A percentile compares a stretch with the other conserved stretches of the same genome.
Conservation (phyloP, 2,329 filamentous ascomycete species). For the Neophaeococcomyces aloes region DNA sequence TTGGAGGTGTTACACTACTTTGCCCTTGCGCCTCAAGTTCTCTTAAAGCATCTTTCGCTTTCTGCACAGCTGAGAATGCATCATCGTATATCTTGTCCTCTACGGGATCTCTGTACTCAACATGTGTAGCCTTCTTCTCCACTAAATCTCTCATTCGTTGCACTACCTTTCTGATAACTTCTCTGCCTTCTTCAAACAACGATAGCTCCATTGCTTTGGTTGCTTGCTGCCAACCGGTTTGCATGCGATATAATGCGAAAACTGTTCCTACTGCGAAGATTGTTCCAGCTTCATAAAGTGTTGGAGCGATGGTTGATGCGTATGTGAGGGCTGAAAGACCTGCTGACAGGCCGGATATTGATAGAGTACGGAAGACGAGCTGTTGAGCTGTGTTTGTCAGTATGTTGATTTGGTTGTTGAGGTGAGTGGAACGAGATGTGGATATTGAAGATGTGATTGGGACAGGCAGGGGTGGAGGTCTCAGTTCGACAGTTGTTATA, state of each 20-base stretch:
- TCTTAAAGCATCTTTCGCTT: not conserved
- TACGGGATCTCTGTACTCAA: conserved; percentile 20
- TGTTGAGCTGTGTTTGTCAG: conserved; percentile 63
- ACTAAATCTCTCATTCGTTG: conserved; percentile 39
- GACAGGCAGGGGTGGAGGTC: conserved; percentile 20
- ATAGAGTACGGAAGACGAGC: conserved; percentile 63
- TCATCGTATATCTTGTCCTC: conserved; percentile 4
- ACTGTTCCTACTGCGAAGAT: conserved; percentile 50
- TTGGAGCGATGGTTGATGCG: conserved; percentile 41
- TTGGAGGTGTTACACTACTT: too few relatives aligned
- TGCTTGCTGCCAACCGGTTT: conserved; percentile 48
- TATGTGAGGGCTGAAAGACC: conserved; percentile 48
- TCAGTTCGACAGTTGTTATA: conserved; percentile 8
- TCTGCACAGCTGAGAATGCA: not conserved
- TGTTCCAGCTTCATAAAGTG: conserved; percentile 48
- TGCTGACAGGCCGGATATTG: conserved; percentile 48
- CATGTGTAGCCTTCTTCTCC: conserved; percentile 32
- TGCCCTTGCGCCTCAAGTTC: conserved; percentile 12
- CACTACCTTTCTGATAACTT: conserved; percentile 46
- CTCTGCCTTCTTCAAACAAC: conserved; percentile 47
- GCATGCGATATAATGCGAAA: conserved; percentile 47
- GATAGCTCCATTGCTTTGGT: conserved; percentile 42
- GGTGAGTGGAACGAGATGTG: conserved; percentile 55
- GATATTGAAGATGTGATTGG: conserved; percentile 69
- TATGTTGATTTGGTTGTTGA: conserved; percentile 56